Base-by-base conservation (phyloP, 305 asterid species). In the Fraxinus paxiana region DNA sequence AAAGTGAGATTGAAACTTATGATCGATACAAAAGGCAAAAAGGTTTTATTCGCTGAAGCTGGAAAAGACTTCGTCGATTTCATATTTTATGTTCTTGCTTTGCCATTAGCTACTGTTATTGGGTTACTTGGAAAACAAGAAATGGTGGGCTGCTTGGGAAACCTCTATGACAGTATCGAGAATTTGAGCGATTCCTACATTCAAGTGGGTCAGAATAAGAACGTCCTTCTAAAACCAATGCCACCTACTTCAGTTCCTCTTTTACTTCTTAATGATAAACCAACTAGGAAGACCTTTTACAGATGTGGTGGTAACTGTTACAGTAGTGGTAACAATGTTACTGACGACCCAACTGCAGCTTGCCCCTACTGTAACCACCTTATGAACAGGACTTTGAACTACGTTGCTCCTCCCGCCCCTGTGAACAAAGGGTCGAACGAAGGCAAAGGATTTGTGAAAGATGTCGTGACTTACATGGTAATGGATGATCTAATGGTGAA, bases 401-500 rank as follows among this genome's bases (percentile, higher is more conserved):
- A 74, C 28, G 83, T 76, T 12, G 67, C 79, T 73, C 79, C 75
- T 80, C 73, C 77, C 13, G 0, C 1, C 0, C 6, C 0, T 46
- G 75, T 0, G 38, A 8, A 28, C 24, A 13, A 12, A 3, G 35
- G 0, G 6, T 5, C 35, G 6, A 5, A 18, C 0, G 9, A 6
- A 34, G 33, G 15, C 0, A 81, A 83, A 18, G 80, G 89, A 5
- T 73, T 84, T 12, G 89, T 83, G 56, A 86, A 83, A 78, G 90
- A 77, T 3, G 73, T 81, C 9, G 87, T 83, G 3, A 84, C 83
- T 4, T 87, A 83, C 41, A 87, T 88, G 85, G 82, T 87, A 0
- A 77, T 83, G 86, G 90, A 89, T 84, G 80, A 87, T 41, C 28
- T 83, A 46, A 84, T 61, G 69, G 82, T 85, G 63, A 70, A 75